Percentiles rank a stretch among this genome's conserved stretches.
Conservation (phyloP, 176 grass and related monocot genomes). For the Oryza punctata region DNA sequence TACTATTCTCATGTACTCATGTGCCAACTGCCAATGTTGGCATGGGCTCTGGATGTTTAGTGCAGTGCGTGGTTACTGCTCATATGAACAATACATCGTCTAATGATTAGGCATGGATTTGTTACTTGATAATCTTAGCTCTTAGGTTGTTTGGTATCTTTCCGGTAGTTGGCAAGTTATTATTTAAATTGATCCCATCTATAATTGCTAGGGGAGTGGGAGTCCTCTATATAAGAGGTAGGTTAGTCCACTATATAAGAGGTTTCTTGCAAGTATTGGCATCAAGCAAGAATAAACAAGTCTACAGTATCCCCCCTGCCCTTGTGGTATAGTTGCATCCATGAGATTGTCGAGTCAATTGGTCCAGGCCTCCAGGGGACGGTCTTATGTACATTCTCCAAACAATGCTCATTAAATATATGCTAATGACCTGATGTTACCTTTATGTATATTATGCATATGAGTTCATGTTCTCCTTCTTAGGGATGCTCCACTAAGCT, state of each 20-base stretch:
- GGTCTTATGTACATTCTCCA: neutral
- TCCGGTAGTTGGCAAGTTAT: neutral
- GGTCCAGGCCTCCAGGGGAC: neutral
- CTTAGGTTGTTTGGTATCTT: neutral
- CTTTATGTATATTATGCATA: conserved; percentile 1
- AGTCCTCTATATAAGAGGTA: no score
- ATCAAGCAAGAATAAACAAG: neutral
- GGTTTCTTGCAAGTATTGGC: neutral
- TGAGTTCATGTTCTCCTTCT: conserved; percentile 13
- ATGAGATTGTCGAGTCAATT: neutral
- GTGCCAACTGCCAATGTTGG: neutral
- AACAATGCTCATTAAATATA: neutral
- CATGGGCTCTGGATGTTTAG: neutral
- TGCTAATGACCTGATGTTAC: neutral
- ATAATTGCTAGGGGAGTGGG: no score
- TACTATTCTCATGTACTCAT: neutral
- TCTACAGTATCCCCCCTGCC: neutral
- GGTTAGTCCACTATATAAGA: neutral
- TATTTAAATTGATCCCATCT: neutral
- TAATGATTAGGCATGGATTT: neutral
- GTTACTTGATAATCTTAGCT: neutral
- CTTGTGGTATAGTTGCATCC: neutral
- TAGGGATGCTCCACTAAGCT: conserved; percentile 20
- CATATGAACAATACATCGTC: neutral
- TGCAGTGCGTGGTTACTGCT: neutral